These are phyloP conservation scores for Evernia prunastri DNA, from an alignment of 495 filamentous ascomycete species.

Conservation along the genomic window DNA sequence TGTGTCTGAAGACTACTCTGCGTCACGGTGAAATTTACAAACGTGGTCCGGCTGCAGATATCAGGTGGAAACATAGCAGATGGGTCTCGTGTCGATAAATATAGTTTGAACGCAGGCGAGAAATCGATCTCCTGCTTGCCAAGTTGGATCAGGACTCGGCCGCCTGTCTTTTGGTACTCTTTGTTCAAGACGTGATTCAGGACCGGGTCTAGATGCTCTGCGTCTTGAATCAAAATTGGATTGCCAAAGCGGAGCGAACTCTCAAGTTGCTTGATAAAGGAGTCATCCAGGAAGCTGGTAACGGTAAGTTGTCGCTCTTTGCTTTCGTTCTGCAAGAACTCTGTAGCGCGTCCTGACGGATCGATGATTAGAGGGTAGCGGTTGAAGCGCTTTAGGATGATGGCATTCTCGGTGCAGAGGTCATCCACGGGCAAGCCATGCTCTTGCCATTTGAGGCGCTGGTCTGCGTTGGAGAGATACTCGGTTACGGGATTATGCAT, in stretches of 20 bases:
- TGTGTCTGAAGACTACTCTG: constrained; percentile 98
- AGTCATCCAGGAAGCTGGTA: constrained; percentile 96
- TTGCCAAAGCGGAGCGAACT: constrained; percentile 96
- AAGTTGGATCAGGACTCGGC: constrained; percentile 94
- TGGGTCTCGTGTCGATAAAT: constrained; percentile 90
- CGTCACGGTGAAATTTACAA: constrained; percentile 99
- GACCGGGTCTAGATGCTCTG: constrained; percentile 92
- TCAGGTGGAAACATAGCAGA: constrained; percentile 96
- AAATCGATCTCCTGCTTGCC: constrained; percentile 99
- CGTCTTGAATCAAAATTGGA: constrained; percentile 96
- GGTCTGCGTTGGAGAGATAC: constrained; percentile 93
- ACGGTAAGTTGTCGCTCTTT: constrained; percentile 91
- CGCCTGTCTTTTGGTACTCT: constrained; percentile 99
- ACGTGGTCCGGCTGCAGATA: constrained; percentile 94
- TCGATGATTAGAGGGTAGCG: constrained; percentile 97
- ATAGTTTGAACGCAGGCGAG: constrained; percentile 93
- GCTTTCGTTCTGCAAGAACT: constrained; percentile 90
- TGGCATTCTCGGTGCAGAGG: constrained; percentile 97
- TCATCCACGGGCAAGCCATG: constrained; percentile 97
- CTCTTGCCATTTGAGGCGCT: constrained; percentile 88
- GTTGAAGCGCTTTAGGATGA: constrained; percentile 95
- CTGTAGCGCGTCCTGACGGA: constrained; percentile 85
- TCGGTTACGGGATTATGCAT: constrained; percentile 90
- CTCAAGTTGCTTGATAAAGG: constrained; percentile 95
- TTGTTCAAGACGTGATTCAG: constrained; percentile 99